Conservation (phyloP, 768 basidiomycete genomes). For the Kwoniella newhampshirensis region DNA sequence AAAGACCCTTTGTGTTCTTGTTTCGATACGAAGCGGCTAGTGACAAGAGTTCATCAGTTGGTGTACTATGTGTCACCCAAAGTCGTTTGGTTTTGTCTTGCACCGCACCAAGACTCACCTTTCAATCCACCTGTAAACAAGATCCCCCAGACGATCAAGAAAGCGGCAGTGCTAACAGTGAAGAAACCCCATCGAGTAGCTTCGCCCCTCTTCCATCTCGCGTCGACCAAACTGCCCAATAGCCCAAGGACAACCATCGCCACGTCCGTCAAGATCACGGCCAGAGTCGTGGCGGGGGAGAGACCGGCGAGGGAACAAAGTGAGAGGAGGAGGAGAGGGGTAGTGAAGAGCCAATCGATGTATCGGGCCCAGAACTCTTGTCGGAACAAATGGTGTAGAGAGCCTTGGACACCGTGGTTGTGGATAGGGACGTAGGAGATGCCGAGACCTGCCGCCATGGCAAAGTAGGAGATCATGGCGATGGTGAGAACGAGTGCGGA, state of each 20-base stretch:
- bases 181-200: conserved; percentile 44
- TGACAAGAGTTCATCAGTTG: not conserved
- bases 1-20: conserved; percentile 41
- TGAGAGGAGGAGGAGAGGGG: conserved; percentile 48
- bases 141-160: conserved; percentile 42
- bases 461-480: conserved; percentile 51
- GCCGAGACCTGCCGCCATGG: conserved; percentile 49
- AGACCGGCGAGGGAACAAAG: conserved; percentile 50
- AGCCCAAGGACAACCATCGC: conserved; percentile 49
- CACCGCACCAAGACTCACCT: conserved; percentile 30
- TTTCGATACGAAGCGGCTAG: conserved; percentile 43
- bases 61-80: no score
- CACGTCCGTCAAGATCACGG: conserved; percentile 41
- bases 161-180: conserved; percentile 40
- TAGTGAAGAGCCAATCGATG: conserved; percentile 51
- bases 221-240: conserved; percentile 29
- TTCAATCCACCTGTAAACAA: conserved; percentile 41
- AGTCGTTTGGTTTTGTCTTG: no score
- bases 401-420: conserved; percentile 27
- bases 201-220: conserved; percentile 34
- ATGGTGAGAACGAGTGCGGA: conserved; percentile 47
- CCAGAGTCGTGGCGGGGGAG: conserved; percentile 40
- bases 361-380: conserved; percentile 50
- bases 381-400: conserved; percentile 30
- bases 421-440: conserved; percentile 37